Conservation (phyloP, 441 rosid genomes). For the Populus hybrid region DNA sequence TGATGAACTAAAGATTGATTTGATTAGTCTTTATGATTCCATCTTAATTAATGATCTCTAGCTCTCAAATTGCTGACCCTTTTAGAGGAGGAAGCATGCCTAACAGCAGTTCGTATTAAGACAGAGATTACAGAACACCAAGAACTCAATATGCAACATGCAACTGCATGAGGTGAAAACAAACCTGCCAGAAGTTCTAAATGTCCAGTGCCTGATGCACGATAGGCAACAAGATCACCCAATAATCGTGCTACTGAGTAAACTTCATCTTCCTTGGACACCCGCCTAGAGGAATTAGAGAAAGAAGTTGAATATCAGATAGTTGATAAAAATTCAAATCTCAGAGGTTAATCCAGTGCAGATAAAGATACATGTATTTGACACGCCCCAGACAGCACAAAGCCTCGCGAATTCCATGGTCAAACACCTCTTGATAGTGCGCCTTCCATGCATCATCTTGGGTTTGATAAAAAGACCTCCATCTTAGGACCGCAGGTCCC, state of each 20-base stretch:
- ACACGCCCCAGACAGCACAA: conserved; percentile 87
- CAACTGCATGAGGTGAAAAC: conserved; percentile 3
- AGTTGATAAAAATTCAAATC: background rate
- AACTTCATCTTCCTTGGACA: conserved; percentile 81
- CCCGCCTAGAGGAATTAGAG: conserved; percentile 43
- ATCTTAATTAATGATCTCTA: background rate
- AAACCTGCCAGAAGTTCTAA: conserved; percentile 86
- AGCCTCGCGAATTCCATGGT: conserved; percentile 86
- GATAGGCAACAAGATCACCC: conserved; percentile 92
- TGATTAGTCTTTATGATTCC: background rate
- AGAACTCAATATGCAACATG: background rate
- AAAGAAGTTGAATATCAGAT: conserved; percentile 13
- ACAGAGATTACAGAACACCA: background rate
- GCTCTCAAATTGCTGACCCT: background rate
- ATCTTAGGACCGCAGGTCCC: conserved; percentile 73
- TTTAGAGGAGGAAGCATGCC: background rate
- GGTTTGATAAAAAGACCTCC: conserved; percentile 84
- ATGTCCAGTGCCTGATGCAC: conserved; percentile 91
- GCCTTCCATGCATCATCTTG: conserved; percentile 90
- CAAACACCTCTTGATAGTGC: conserved; percentile 92
- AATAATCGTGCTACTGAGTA: conserved; percentile 72
- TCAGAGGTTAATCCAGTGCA: conserved; percentile 14
- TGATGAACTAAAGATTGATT: background rate
- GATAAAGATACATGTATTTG: conserved; percentile 59
- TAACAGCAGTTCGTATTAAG: background rate